Conservation (phyloP, 768 basidiomycete genomes). For the Tulasnella sp. region DNA sequence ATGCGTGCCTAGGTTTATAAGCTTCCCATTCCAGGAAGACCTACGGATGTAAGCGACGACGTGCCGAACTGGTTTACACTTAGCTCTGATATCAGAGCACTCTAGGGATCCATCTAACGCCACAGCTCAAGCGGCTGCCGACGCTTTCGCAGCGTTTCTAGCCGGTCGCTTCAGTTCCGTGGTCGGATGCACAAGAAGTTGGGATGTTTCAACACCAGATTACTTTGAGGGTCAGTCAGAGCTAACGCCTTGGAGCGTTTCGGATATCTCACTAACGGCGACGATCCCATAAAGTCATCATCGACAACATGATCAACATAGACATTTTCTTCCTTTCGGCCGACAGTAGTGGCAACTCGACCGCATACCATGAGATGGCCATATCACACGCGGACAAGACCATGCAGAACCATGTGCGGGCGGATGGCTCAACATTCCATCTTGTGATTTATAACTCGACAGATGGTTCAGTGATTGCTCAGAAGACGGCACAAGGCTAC, state of each 20-base stretch:
- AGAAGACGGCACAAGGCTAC: constrained; percentile 52
- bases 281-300: constrained; percentile 15
- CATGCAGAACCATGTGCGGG: constrained; percentile 21
- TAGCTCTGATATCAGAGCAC: background rate
- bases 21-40: constrained; percentile 19
- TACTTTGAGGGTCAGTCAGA: constrained; percentile 11
- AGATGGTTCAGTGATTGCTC: constrained; percentile 48
- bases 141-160: constrained; percentile 18
- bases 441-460: constrained; percentile 21
- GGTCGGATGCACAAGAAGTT: constrained; percentile 20
- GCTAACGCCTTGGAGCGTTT: no score
- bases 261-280: background rate
- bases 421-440: constrained; percentile 21
- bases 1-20: constrained; percentile 17
- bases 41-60: constrained; percentile 13
- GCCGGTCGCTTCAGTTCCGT: constrained; percentile 15
- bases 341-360: constrained; percentile 13
- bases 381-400: constrained; percentile 24
- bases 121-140: constrained; percentile 11
- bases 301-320: constrained; percentile 23
- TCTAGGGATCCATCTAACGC: constrained; percentile 17
- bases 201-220: constrained; percentile 18
- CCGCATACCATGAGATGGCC: constrained; percentile 20
- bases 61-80: no score
- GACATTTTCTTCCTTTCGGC: constrained; percentile 13